These are phyloP conservation scores for Pyrenochaeta sp. DNA, from an alignment of 2,329 filamentous ascomycete genomes.

Conservation along the genomic window DNA sequence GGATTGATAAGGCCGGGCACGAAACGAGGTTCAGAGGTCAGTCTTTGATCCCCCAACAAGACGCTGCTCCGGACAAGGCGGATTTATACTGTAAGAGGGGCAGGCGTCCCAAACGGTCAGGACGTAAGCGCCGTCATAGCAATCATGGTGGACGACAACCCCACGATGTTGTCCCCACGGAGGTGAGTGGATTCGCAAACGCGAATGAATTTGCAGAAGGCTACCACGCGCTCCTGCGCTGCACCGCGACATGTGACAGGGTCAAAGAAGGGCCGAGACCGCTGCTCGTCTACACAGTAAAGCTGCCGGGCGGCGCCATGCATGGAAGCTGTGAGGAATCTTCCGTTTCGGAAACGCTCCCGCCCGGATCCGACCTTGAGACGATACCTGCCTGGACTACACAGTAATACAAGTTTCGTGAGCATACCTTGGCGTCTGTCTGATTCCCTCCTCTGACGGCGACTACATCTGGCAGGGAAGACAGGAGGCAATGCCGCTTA, in stretches of 20 bases:
- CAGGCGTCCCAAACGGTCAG: neutral
- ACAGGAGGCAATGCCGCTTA: slow-evolving; percentile 46
- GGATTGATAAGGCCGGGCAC: slow-evolving; percentile 12
- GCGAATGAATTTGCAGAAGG: slow-evolving; percentile 28
- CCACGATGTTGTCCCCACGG: slow-evolving; percentile 26
- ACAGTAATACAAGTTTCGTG: neutral
- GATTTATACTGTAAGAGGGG: neutral
- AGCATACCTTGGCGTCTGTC: slow-evolving; percentile 7
- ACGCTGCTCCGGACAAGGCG: neutral
- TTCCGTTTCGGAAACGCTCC: slow-evolving; percentile 15
- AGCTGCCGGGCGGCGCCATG: slow-evolving; percentile 3
- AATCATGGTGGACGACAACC: slow-evolving; percentile 1
- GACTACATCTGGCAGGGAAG: slow-evolving; percentile 2
- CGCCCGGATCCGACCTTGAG: slow-evolving; percentile 7
- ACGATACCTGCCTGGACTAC: neutral
- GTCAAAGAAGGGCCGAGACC: slow-evolving; percentile 15
- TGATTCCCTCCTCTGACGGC: slow-evolving; percentile 6
- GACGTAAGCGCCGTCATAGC: slow-evolving; percentile 3
- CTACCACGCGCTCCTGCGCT: slow-evolving; percentile 18
- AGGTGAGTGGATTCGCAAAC: slow-evolving; percentile 16
- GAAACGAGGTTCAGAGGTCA: neutral
- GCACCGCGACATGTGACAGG: slow-evolving; percentile 21
- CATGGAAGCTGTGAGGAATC: slow-evolving; percentile 19
- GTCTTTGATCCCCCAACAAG: neutral
- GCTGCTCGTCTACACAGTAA: neutral